Evolutionary conservation across 108 stramenopile species (phyloP), one percentile per base, ranked within the genome.

Genomic region (Asterionellopsis glacialis): DNA sequence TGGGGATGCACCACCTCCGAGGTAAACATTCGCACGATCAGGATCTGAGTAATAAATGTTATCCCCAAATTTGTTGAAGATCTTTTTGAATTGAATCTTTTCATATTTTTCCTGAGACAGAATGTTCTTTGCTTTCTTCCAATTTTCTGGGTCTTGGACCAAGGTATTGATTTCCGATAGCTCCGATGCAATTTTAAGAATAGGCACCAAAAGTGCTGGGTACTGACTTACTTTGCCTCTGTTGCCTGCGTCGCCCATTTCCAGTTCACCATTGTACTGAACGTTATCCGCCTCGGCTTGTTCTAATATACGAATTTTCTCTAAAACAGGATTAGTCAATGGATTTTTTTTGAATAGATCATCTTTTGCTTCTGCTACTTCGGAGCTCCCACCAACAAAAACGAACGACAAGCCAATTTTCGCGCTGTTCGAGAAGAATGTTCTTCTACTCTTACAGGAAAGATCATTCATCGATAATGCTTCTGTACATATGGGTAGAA

Each of bases 41-140:
- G 91, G 87, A 76, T 93, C 88, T 11, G 63, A 52, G 62, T 90
- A 93, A 56, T 89, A 93, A 44, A 93, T 93, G 59, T 93, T 93
- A 61, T 93, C 91, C 2, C 82, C 84, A 65, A 78, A 93, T 4
- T 77, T 69, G 67, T 93, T 93, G 69, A 93, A 93, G 6, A 79
- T 74, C 53, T 84, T 88, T 59, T 91, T 91, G 64, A 91, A 87
- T 14, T 42, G 55, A 41, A 73, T 67, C 65, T 83, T 84, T 28
- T 84, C 80, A 56, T 81, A 91, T 38, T 73, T 65, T 39, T 66
- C 57, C 45, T 80, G 43, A 15, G 70, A 61, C 19, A 91, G 48
- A 27, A 91, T 81, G 0, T 59, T 15, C 38, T 73, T 47, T 0
- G 73, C 80, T 41, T 74, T 23, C 4, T 51, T 11, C 63, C 76